Conservation (phyloP, 106 monocot genomes). For the Dendrobium catenatum region DNA sequence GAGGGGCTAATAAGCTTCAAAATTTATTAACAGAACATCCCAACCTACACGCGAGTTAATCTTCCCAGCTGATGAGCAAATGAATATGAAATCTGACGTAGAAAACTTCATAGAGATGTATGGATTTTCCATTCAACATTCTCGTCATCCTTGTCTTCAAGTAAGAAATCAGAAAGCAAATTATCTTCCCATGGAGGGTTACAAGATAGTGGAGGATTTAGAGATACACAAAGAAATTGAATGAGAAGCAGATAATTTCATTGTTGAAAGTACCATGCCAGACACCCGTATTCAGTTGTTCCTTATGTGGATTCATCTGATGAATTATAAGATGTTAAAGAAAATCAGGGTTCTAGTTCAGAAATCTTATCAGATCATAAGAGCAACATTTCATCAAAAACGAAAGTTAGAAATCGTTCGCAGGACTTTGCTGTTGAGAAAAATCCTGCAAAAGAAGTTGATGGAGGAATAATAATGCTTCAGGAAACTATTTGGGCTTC, state of each 20-base stretch:
- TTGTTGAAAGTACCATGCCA: conserved; percentile 10
- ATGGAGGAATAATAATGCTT: conserved; percentile 15
- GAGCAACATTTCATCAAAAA: conserved; percentile 27
- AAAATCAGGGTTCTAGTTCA: conserved; percentile 45
- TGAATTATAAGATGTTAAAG: conserved; percentile 57
- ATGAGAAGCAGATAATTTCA: conserved; percentile 73
- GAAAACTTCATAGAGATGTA: no score
- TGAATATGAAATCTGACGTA: no score
- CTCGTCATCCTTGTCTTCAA: no score
- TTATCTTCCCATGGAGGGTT: conserved; percentile 20
- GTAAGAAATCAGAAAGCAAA: not conserved
- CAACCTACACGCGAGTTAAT: no score
- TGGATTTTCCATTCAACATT: no score
- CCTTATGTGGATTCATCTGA: conserved; percentile 58
- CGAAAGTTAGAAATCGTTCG: conserved; percentile 27
- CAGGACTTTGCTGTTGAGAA: conserved; percentile 11
- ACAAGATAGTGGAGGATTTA: conserved; percentile 90
- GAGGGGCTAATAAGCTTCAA: no score
- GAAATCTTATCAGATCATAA: conserved; percentile 41
- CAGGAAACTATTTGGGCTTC: conserved; percentile 65
- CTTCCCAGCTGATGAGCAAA: no score
- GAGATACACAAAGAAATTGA: conserved; percentile 78
- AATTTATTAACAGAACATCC: no score
- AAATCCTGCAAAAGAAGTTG: conserved; percentile 12
- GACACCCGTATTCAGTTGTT: conserved; percentile 21